phyloP scores from a whole-genome alignment of 257 asterid genomes.

The Solanum piurae region DNA sequence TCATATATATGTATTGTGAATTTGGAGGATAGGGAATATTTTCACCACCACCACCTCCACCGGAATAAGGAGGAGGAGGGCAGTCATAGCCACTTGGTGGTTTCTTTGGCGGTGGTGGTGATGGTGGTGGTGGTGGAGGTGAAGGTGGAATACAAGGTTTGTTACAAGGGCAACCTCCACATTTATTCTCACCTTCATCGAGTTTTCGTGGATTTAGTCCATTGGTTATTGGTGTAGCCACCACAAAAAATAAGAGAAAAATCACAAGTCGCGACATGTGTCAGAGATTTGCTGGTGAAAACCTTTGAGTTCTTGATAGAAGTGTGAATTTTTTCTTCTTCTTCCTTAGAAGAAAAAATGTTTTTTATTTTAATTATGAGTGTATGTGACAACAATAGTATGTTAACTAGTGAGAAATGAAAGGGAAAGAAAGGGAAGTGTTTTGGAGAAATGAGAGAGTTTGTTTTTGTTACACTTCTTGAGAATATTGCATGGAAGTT shows the following conservation, averaged over 20 bases:
- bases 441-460: not conserved
- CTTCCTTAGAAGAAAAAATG: not conserved
- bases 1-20: constrained; percentile 38
- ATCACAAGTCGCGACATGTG: not conserved
- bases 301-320: not conserved
- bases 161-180: constrained; percentile 71
- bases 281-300: not conserved
- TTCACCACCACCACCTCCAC: not conserved
- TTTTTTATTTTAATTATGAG: not conserved
- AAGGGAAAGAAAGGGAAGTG: not conserved
- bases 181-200: constrained; percentile 44
- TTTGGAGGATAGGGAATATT: constrained; percentile 36
- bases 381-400: not conserved
- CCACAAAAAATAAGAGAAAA: constrained; percentile 4
- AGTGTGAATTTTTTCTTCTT: not conserved
- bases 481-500: constrained; percentile 13
- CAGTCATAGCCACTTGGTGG: constrained; percentile 31
- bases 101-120: constrained; percentile 10
- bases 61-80: constrained; percentile 55
- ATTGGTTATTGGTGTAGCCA: not conserved
- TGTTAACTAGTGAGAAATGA: not conserved
- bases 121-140: constrained; percentile 29
- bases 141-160: constrained; percentile 40
- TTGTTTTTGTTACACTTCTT: not conserved
- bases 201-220: constrained; percentile 16